A percentile compares a stretch with the other conserved stretches of the same genome.
These are phyloP conservation scores for Botrytis pseudocinerea DNA, from an alignment of 2,329 filamentous ascomycete genomes.

Conservation along the genomic window DNA sequence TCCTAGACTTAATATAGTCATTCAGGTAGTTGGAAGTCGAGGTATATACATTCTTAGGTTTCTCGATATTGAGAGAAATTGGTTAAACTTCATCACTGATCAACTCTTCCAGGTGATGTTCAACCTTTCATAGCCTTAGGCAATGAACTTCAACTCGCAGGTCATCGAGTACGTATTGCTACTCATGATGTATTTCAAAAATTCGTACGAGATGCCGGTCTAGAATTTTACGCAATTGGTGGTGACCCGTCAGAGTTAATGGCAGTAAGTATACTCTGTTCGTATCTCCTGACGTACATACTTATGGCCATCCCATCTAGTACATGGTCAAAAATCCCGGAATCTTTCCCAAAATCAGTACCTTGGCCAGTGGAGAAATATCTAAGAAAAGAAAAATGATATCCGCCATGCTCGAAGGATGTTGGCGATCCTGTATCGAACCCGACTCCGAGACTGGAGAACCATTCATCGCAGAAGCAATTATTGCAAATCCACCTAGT, in stretches of 20 bases:
- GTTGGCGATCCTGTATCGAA: conserved; percentile 79
- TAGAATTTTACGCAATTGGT: conserved; percentile 79
- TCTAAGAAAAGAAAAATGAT: conserved; percentile 72
- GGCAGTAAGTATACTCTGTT: not conserved
- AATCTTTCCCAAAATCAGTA: conserved; percentile 75
- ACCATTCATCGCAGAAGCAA: conserved; percentile 67
- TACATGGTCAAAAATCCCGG: conserved; percentile 74
- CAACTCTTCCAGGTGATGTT: conserved; percentile 52
- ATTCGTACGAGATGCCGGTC: conserved; percentile 67
- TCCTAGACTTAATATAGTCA: conserved; percentile 66
- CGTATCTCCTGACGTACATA: not conserved
- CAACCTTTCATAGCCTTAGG: conserved; percentile 78
- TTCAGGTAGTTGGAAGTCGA: conserved; percentile 79
- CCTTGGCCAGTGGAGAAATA: conserved; percentile 72
- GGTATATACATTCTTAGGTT: conserved; percentile 44
- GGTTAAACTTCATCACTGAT: not conserved
- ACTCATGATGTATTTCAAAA: conserved; percentile 76
- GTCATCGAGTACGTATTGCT: conserved; percentile 73
- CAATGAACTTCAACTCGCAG: conserved; percentile 64
- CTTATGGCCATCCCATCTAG: not conserved
- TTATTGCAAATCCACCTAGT: conserved; percentile 77
- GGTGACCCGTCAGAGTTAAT: conserved; percentile 59
- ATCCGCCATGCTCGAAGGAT: conserved; percentile 72
- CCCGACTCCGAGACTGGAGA: conserved; percentile 37
- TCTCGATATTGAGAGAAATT: not conserved